Conservation (phyloP, 208 protist genomes). For the Acanthamoeba comandoni region DNA sequence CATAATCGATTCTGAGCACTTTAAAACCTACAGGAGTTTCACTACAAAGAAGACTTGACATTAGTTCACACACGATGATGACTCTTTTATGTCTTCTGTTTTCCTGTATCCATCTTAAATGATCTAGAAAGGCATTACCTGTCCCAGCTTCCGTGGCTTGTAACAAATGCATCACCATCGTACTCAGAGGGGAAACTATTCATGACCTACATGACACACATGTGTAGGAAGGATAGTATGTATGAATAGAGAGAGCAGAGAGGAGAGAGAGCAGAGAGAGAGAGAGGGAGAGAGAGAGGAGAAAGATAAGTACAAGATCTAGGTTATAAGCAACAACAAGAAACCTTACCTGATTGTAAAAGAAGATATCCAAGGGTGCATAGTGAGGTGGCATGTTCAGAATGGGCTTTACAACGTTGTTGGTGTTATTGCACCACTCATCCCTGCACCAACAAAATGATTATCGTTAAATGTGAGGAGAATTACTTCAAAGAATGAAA, state of each 20-base stretch:
- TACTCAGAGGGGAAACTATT: conserved; percentile 4
- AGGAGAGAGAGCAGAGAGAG: not conserved
- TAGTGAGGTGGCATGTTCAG: conserved; percentile 41
- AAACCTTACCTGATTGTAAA: not conserved
- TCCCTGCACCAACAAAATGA: conserved; percentile 14
- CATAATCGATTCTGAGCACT: conserved; percentile 5
- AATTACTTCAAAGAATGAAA: not conserved
- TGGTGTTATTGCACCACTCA: conserved; percentile 49
- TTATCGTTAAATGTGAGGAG: not conserved
- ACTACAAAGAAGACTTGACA: no score
- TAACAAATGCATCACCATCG: conserved; percentile 44
- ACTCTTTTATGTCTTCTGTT: no score
- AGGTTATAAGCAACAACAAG: not conserved
- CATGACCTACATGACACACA: no score
- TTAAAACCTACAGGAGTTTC: not conserved
- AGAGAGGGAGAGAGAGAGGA: not conserved
- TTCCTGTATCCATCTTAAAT: no score
- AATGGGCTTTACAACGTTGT: conserved; percentile 18
- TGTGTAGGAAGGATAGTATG: no score
- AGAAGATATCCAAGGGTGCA: conserved; percentile 67
- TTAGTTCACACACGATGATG: no score
- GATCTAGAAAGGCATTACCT: not conserved
- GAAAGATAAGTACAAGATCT: no score
- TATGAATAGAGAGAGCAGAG: no score
- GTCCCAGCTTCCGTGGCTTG: conserved; percentile 47